Base-by-base conservation (phyloP, 441 rosid genomes). In the Gossypium armourianum region DNA sequence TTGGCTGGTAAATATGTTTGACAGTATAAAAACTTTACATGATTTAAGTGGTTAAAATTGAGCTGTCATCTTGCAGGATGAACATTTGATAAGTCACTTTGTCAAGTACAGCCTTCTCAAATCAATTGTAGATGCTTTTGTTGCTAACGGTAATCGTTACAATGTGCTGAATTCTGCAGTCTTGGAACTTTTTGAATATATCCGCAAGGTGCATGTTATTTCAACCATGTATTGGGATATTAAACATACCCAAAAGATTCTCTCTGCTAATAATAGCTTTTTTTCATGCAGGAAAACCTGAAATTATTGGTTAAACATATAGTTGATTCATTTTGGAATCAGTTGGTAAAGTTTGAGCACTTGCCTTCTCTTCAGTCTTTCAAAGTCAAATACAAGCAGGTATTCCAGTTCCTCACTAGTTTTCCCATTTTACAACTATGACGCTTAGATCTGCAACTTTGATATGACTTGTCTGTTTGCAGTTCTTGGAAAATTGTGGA, bases 321-420 rank as follows among this genome's bases (percentile, higher is more conserved):
- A 75, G 87, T 92, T 40, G 96, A 88, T 82, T 83, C 96, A 15
- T 95, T 95, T 73, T 92, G 98, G 98, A 82, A 82, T 57, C 91
- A 90, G 76, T 74, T 95, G 82, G 90, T 83, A 76, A 79, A 78
- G 56, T 95, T 95, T 71, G 96, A 92, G 83, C 74, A 80, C 78
- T 80, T 92, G 76, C 69, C 86, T 62, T 84, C 97, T 52, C 76
- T 94, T 68, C 91, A 87, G 60, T 85, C 93, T 60, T 82, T 94
- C 50, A 92, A 87, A 84, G 85, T 90, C 53, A 91, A 89, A 82
- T 95, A 89, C 47, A 98, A 95, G 80, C 98, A 95, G 98, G 99
- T 95, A 82, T 67, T 77, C 73, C 43, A 62, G 73, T 29, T 66
- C 26, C 49, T 17, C 24, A 28, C 12, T 32, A 32, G 40, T 32